A percentile compares a stretch with the other conserved stretches of the same genome.
phyloP scores from a whole-genome alignment of 306 rosid species.

The Vigna radiata region DNA sequence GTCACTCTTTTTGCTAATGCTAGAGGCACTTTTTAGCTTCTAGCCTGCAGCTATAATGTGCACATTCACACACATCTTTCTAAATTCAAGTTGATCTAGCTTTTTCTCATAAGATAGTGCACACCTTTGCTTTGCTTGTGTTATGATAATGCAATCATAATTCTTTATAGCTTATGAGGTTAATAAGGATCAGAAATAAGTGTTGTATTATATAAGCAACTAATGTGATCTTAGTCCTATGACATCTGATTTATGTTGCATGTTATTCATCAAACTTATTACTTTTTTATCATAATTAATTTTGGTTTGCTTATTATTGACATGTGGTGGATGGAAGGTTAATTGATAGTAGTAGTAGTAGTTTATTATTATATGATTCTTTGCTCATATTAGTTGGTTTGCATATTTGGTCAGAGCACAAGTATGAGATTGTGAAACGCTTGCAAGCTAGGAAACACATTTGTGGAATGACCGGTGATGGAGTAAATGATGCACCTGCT shows the following conservation, averaged over 20 bases:
- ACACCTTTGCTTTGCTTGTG: slow-evolving; percentile 36
- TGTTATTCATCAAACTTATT: slow-evolving; percentile 5
- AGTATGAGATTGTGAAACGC: slow-evolving; percentile 97
- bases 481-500: slow-evolving; percentile 99
- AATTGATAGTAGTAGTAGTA: slow-evolving; percentile 1
- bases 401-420: slow-evolving; percentile 73
- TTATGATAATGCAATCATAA: slow-evolving; percentile 23
- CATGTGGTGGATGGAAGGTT: slow-evolving; percentile 13
- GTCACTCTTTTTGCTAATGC: not conserved
- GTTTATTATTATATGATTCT: slow-evolving; percentile 19
- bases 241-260: not conserved
- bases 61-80: not conserved
- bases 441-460: slow-evolving; percentile 98
- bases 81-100: slow-evolving; percentile 33
- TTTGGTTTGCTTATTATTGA: slow-evolving; percentile 2
- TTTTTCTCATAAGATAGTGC: slow-evolving; percentile 28
- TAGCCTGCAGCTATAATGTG: slow-evolving; percentile 4
- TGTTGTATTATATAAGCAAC: slow-evolving; percentile 26
- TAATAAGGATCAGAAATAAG: slow-evolving; percentile 21
- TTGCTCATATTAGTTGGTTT: slow-evolving; percentile 39
- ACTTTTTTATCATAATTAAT: not conserved
- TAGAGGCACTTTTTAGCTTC: slow-evolving; percentile 15
- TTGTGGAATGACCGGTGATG: slow-evolving; percentile 99
- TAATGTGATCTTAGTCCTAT: slow-evolving; percentile 1
- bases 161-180: slow-evolving; percentile 16